These are phyloP conservation scores for Penicillium rolfsii DNA, from an alignment of 2,329 filamentous ascomycete species.

Conservation along the genomic window DNA sequence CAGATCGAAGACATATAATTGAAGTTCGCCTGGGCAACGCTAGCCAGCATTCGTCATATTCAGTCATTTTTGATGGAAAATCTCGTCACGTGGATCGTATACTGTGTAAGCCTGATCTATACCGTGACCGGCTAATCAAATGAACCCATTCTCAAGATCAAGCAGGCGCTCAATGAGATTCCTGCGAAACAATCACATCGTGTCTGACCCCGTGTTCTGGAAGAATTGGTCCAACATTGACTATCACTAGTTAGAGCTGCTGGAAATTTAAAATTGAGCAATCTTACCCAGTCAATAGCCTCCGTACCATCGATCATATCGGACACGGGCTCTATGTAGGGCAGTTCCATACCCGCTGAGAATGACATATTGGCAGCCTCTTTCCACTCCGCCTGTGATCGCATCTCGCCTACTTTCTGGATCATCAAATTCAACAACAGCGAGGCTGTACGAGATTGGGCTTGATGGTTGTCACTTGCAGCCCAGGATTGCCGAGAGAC, in stretches of 20 bases:
- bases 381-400: background rate
- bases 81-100: too few relatives aligned
- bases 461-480: background rate
- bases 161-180: background rate
- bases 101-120: background rate
- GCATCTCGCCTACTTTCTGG: background rate
- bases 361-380: background rate
- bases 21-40: background rate
- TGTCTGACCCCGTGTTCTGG: conserved; percentile 7
- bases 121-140: background rate
- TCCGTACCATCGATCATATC: conserved; percentile 28
- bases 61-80: background rate
- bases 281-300: conserved; percentile 24
- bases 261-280: background rate
- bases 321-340: conserved; percentile 23
- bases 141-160: background rate
- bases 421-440: background rate
- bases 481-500: background rate
- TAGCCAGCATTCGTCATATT: background rate
- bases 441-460: background rate
- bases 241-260: conserved; percentile 1
- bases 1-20: background rate
- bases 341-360: conserved; percentile 7
- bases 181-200: background rate
- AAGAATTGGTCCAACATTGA: conserved; percentile 18